Evolutionary conservation across 164 flowering plant genomes (phyloP).

Genomic region (Tetrastigma voinierianum): DNA sequence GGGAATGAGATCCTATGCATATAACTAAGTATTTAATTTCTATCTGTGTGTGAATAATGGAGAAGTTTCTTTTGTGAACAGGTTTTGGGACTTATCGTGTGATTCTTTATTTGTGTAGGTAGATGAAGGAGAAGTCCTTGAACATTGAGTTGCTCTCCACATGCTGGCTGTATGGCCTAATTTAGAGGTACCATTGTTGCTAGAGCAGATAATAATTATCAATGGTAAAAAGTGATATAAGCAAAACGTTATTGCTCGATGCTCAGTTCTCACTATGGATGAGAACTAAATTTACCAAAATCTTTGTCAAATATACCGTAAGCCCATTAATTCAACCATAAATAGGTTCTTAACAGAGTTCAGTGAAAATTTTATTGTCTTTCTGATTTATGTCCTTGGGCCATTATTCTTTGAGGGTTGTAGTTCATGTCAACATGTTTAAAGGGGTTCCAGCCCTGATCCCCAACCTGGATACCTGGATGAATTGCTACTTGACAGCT

Average conservation of each 20-base stretch:
- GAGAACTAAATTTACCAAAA: no score
- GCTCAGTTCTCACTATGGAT: no score
- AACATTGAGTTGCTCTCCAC: constrained; percentile 60
- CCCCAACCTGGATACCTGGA: background rate
- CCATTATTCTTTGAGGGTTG: background rate
- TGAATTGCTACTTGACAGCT: background rate
- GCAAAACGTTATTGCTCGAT: background rate
- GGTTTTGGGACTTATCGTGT: background rate
- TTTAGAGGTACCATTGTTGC: constrained; percentile 63
- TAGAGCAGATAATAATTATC: background rate
- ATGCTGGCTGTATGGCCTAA: constrained; percentile 95
- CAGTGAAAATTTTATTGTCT: background rate
- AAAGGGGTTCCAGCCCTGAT: background rate
- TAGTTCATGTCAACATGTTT: background rate
- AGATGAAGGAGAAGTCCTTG: constrained; percentile 82
- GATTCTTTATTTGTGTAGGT: constrained; percentile 39
- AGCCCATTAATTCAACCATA: no score
- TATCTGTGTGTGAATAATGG: background rate
- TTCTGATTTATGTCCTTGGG: background rate
- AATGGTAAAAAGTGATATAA: background rate
- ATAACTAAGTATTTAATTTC: background rate
- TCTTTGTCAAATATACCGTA: no score
- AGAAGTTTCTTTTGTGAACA: background rate
- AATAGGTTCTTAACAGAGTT: background rate
- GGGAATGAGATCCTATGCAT: background rate